Evolutionary conservation across 1,284 basidiomycete species (phyloP), one percentile per base, ranked within the genome.

Genomic region (Fomitopsis betulina): DNA sequence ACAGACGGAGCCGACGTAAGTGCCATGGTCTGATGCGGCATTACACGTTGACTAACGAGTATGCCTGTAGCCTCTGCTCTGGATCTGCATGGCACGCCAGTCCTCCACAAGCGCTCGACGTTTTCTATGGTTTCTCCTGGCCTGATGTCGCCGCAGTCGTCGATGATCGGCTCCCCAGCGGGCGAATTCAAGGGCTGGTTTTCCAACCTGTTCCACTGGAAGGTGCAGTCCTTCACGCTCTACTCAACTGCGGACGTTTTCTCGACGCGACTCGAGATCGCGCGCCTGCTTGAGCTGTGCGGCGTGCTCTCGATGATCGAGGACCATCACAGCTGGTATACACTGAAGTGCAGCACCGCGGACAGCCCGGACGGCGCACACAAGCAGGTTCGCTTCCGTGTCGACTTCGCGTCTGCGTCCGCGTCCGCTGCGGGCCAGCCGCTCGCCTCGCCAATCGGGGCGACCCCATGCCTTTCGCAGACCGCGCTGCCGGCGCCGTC

Each of bases 181-280:
- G 84, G 86, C 60, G 87, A 91, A 69, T 85, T 91, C 72, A 89
- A 88, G 67, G 89, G 88, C 43, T 91, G 89, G 89, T 89, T 91
- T 69, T 88, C 88, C 8, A 90, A 86, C 64, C 74, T 91, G 37
- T 91, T 91, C 75, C 85, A 82, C 68, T 90, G 87, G 87, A 86
- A 84, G 62, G 75, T 76, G 35, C 80, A 88, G 68, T 76, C 79
- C 15, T 85, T 84, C 60, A 78, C 86, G n/a, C 75, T 94, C 19
- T 89, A 87, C 68, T 92, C 91, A 1, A 70, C 76, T 12, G 80
- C 88, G 60, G 82, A 87, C 62, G 73, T 87, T 50, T 70, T 74
- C 7, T 76, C 79, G 38, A 92, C 93, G 12, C 82, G 89, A 32
- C 70, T 76, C 51, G 87, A 90, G 67, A 81, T 84, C 54, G 75